Base-by-base conservation (phyloP, 345 rosid species). In the Linum usitatissimum region DNA sequence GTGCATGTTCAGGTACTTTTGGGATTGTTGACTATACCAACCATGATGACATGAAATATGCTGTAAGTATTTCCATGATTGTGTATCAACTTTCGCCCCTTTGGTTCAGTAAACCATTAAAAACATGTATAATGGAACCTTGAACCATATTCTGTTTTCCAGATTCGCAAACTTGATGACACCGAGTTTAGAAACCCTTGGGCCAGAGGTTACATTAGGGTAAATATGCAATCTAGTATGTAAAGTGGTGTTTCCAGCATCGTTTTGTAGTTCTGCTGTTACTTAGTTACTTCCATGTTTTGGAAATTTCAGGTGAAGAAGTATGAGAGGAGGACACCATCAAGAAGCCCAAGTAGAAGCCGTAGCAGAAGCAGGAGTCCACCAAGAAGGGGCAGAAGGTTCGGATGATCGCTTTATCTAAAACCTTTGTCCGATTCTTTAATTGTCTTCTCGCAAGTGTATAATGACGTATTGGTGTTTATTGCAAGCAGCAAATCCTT, bases 41-140 rank as follows among this genome's bases (percentile, higher is more conserved):
- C 73, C 73, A 81, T 64, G 96, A 91, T 31, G 98, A 88, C 82
- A 91, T 88, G 98, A 91, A 88, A 70, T 91, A 91, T 73, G 95
- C 96, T 56, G 96, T 91, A 78, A 83, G 92, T 80, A 66, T 53
- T 45, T 58, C n/a, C 38, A 28, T 58, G 57, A 57, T 39, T 19
- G 31, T 45, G 13, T 31, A 48, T 1, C 21, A 51, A 63, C 12
- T 53, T 3, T 12, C 36, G 55, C 38, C 17, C 36, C 18, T 34
- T 65, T 38, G 62, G 8, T 18, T 55, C 59, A 18, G 20, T 18
- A 18, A 18, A 3, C 18, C 38, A 2, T 23, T 1, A 7, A 7
- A 34, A 34, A 34, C 38, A 1, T 1, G 38, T 34, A 34, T 34
- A 7, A 34, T 4, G 1, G 38, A 34, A 7, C 38, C 6, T 34